Conservation (phyloP, 75 land plant genomes). For the Adiantum capillusveneris region DNA sequence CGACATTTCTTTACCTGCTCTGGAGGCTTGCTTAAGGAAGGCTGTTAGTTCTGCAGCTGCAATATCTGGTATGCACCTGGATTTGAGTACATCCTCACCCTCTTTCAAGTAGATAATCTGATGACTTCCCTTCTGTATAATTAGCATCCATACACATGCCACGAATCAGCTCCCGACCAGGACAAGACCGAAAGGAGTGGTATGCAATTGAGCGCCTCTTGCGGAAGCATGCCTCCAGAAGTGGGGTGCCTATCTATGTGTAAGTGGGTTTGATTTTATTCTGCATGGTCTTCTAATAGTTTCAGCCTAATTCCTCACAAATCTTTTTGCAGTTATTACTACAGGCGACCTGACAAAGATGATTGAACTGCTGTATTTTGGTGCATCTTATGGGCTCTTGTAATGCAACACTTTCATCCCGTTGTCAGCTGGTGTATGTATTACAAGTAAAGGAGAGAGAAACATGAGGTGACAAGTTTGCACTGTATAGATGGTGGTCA, state of each 20-base stretch:
- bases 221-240: slow-evolving; percentile 60
- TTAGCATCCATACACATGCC: slow-evolving; percentile 91
- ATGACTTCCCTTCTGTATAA: not conserved
- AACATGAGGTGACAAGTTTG: no score
- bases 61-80: slow-evolving; percentile 10
- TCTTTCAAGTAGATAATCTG: no score
- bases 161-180: slow-evolving; percentile 57
- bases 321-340: slow-evolving; percentile 2
- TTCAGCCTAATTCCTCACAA: not conserved
- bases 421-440: no score
- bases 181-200: slow-evolving; percentile 60
- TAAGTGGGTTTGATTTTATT: slow-evolving; percentile 18
- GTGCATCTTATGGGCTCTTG: no score
- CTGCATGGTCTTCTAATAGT: not conserved
- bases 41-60: slow-evolving; percentile 41
- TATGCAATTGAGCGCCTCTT: slow-evolving; percentile 75
- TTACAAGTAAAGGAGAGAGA: no score
- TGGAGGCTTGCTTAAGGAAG: slow-evolving; percentile 63
- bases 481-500: no score
- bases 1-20: slow-evolving; percentile 52
- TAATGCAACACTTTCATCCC: no score
- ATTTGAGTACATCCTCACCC: no score
- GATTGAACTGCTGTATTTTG: no score
- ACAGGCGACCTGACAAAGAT: not conserved
- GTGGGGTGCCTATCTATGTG: slow-evolving; percentile 63